These are phyloP conservation scores for Teunomyces atbi DNA, from an alignment of 805 yeast species.

Conservation along the genomic window DNA sequence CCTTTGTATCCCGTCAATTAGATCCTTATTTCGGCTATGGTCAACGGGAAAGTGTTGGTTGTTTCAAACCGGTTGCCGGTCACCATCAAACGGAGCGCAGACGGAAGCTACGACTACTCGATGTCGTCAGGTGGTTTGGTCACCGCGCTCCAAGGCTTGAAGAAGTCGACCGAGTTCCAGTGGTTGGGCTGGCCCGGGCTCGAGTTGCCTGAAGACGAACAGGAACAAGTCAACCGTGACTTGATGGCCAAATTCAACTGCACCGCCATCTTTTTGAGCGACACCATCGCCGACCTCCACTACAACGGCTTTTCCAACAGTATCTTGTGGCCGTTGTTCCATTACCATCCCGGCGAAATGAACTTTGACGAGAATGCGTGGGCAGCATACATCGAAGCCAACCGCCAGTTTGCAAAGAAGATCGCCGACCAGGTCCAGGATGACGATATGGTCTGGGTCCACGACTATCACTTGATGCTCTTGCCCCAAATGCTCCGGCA, in stretches of 20 bases:
- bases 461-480: conserved; percentile 95
- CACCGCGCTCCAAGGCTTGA: conserved; percentile 89
- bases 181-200: conserved; percentile 98
- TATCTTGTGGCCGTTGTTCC: conserved; percentile 96
- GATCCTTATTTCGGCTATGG: conserved; percentile 5
- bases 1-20: not conserved
- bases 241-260: conserved; percentile 78
- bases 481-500: conserved; percentile 83
- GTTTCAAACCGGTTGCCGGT: conserved; percentile 96
- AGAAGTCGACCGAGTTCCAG: conserved; percentile 77
- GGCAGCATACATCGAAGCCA: conserved; percentile 97
- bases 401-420: conserved; percentile 72
- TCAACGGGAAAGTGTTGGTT: conserved; percentile 74
- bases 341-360: conserved; percentile 99
- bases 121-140: conserved; percentile 99
- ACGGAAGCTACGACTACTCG: conserved; percentile 71
- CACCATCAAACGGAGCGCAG: conserved; percentile 65
- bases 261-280: conserved; percentile 83
- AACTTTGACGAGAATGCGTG: conserved; percentile 96
- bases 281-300: conserved; percentile 90
- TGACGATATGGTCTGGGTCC: conserved; percentile 94
- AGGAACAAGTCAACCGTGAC: conserved; percentile 65
- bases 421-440: conserved; percentile 70
- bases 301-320: conserved; percentile 95
- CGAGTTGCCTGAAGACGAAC: conserved; percentile 78